Base-by-base conservation (phyloP, 148 eudicot genomes). In the Hydrangea macrophylla region DNA sequence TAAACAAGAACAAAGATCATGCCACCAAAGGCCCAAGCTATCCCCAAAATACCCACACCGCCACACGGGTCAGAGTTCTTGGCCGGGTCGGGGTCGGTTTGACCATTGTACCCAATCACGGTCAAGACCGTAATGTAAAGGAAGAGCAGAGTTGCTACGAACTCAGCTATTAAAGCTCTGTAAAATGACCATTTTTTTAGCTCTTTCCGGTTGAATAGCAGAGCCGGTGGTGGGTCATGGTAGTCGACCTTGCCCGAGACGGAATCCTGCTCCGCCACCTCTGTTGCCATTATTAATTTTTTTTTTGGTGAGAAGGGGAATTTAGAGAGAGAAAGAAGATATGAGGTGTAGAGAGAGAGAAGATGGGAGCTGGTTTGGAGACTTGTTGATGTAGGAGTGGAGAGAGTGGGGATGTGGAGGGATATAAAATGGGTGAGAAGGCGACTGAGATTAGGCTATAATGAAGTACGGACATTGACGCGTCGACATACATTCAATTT, bases 81-180 rank as follows among this genome's bases (percentile, higher is more conserved):
- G 48, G n/a, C 23, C 1, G 73, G 57, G 25, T 73, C 77, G 23
- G 73, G 57, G 25, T 73, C 77, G 23, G 62, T 23, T 40, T 76
- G 76, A 77, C 76, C 72, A 48, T 72, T 75, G 77, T 80, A 76
- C 0, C 79, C 83, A 3, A 80, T 80, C 11, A 80, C 79, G 10
- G 83, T 80, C n/a, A 68, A 26, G 7, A 80, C 74, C 1, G 77
- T 68, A 37, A 80, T 64, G 76, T 80, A 80, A 18, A 80, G 80
- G 68, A 80, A 80, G 24, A 80, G 45, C 2, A 80, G 64, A 0
- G 80, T 80, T 2, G 83, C 83, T 10, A 80, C 56, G 42, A 72
- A 72, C 75, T 72, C 75, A 0, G 75, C 75, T 2, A 72, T 72
- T 1, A 72, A n/a, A 13, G 75, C 75, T 33, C 75, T 72, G 63